phyloP scores from a whole-genome alignment of 2,329 filamentous ascomycete genomes.

The Diaporthe helianthi region DNA sequence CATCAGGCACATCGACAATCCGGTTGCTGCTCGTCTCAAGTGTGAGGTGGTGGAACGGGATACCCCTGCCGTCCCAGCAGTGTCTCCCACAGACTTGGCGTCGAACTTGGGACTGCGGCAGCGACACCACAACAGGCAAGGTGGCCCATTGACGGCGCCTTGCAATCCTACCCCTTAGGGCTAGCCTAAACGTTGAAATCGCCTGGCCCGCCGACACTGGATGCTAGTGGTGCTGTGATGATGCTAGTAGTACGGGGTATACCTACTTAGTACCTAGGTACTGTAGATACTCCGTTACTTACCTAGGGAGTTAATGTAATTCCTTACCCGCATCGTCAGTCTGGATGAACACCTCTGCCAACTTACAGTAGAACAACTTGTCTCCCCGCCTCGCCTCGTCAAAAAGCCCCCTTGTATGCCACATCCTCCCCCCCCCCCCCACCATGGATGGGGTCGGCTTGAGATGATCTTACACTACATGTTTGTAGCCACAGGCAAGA shows the following conservation, averaged over 20 bases:
- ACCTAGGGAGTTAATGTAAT: no score
- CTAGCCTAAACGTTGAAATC: conserved; percentile 29
- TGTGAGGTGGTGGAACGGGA: conserved; percentile 42
- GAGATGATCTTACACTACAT: conserved; percentile 32
- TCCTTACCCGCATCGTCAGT: no score
- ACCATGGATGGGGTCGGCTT: conserved; percentile 11
- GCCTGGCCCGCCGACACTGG: conserved; percentile 22
- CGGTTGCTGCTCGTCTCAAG: conserved; percentile 55
- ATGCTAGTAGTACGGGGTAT: no score
- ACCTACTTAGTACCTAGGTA: no score
- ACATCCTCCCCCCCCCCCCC: not conserved
- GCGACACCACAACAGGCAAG: conserved; percentile 41
- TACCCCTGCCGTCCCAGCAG: conserved; percentile 45
- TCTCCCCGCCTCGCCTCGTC: not conserved
- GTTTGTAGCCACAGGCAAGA: conserved; percentile 21
- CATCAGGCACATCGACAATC: conserved; percentile 44
- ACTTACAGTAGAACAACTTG: not conserved
- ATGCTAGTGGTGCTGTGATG: not conserved
- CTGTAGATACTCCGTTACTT: no score
- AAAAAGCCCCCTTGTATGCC: not conserved
- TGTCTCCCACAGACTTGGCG: conserved; percentile 43
- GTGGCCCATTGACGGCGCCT: conserved; percentile 37
- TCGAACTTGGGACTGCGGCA: conserved; percentile 39
- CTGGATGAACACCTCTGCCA: conserved; percentile 29
- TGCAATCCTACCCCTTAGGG: conserved; percentile 11